Conservation (phyloP, 2,329 filamentous ascomycete genomes). For the Coniochaeta sp. region DNA sequence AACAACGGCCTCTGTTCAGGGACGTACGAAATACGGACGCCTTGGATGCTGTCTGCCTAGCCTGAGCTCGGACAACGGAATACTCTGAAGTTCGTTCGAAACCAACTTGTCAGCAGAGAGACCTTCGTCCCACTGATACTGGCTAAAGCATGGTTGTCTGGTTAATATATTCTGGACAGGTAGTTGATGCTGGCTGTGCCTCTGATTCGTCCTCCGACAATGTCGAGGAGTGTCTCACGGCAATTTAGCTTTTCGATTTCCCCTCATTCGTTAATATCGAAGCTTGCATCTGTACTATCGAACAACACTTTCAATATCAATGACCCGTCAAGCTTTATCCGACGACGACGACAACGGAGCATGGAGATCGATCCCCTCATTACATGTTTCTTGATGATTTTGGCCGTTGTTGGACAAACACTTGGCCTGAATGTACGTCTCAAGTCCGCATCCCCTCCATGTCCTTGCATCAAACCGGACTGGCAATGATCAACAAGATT, state of each 20-base stretch:
- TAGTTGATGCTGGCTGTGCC: constrained; percentile 2
- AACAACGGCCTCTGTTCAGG: neutral
- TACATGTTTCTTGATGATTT: neutral
- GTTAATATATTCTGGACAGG: constrained; percentile 15
- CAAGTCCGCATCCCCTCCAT: neutral
- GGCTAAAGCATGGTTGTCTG: constrained; percentile 11
- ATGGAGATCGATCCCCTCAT: constrained; percentile 3
- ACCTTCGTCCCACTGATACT: constrained; percentile 1
- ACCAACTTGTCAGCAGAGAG: constrained; percentile 4
- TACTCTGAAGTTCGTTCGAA: neutral
- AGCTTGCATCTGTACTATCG: neutral
- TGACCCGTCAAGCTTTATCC: constrained; percentile 3
- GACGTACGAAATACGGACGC: neutral
- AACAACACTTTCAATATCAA: neutral
- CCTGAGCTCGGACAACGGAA: neutral
- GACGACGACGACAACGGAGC: neutral
- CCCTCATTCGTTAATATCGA: constrained; percentile 7
- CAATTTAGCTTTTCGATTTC: neutral
- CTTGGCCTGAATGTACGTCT: neutral
- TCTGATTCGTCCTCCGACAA: constrained; percentile 9
- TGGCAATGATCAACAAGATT: constrained; percentile 2
- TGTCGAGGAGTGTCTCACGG: neutral
- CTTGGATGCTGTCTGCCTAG: neutral
- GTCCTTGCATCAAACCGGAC: neutral
- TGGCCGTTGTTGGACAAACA: neutral